Base-by-base conservation (phyloP, 1,284 basidiomycete species). In the Macrocystidia cucumis region DNA sequence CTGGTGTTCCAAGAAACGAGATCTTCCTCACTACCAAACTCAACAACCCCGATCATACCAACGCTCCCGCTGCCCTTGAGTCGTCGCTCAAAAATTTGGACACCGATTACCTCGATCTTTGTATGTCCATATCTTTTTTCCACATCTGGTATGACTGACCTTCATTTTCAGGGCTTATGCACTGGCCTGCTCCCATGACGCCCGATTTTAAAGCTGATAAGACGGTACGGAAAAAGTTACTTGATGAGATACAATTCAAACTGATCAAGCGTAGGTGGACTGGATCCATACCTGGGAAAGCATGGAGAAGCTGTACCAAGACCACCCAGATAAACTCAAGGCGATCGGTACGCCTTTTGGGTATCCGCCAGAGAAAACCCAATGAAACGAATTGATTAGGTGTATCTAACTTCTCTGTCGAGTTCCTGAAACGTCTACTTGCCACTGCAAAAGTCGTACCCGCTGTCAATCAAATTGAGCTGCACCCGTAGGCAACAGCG, bases 401-500 rank as follows among this genome's bases (percentile, higher is more conserved):
- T 46, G 74, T 86, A 31, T 83, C 78, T 38, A 86, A 85, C 61
- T 72, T 83, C 49, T 80, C 74, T 13, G 63, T 77, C 34, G 55
- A 70, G 39, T 82, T 64, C 56, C 58, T 86, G 27, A 61, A 74
- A 41, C 62, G 70, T 22, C 63, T 85, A 22, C 61, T 88, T 24
- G 65, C 66, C 42, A 63, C 67, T 24, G 70, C 74, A 35, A 74
- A 71, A 21, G 65, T 86, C 39, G 59, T 80, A 17, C 87, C 87
- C n/a, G 86, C 83, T 2, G 79, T 82, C 21, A 88, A 89, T 57
- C 87, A 90, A 58, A 67, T 85, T 39, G 86, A 88, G 59, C 67
- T 83, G 23, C 85, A 89, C 56, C 81, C 84, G 62, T 81, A 54
- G 39, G 71, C 63, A 24, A 29, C 44, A 25, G 37, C 35, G 32